Evolutionary conservation across 2,329 filamentous ascomycete genomes (phyloP).

Genomic region (Lasiodiplodia citricola): DNA sequence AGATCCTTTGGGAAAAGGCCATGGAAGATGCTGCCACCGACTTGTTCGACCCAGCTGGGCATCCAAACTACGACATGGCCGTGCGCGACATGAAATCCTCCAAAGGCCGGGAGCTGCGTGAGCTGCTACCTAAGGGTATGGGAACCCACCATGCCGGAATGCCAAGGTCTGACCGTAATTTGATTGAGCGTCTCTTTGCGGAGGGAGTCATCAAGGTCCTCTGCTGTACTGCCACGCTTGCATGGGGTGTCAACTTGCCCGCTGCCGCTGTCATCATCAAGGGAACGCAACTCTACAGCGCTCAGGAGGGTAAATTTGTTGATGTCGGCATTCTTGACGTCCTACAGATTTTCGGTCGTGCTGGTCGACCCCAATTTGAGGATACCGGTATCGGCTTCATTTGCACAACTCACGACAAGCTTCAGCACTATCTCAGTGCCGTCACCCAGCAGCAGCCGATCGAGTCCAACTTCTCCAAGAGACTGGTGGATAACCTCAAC

Average conservation of each 20-base stretch:
- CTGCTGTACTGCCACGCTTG: slow-evolving; percentile 96
- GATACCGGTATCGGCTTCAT: slow-evolving; percentile 98
- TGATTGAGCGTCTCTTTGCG: slow-evolving; percentile 91
- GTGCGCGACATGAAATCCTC: slow-evolving; percentile 84
- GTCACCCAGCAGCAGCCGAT: slow-evolving; percentile 97
- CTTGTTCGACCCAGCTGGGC: slow-evolving; percentile 79
- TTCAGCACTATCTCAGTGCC: slow-evolving; percentile 87
- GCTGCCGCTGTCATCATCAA: slow-evolving; percentile 98
- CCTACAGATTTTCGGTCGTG: slow-evolving; percentile 96
- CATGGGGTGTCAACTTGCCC: slow-evolving; percentile 98
- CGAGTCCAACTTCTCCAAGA: slow-evolving; percentile 92
- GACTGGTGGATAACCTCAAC: slow-evolving; percentile 95
- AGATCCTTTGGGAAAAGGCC: slow-evolving; percentile 85
- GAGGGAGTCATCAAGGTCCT: slow-evolving; percentile 95
- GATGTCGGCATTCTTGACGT: slow-evolving; percentile 97
- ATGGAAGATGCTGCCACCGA: slow-evolving; percentile 78
- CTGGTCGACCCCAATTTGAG: slow-evolving; percentile 95
- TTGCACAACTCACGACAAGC: slow-evolving; percentile 91
- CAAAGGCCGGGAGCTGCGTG: slow-evolving; percentile 83
- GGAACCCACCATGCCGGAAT: slow-evolving; percentile 97
- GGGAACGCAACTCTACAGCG: slow-evolving; percentile 94
- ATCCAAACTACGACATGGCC: slow-evolving; percentile 80
- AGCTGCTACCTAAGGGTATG: slow-evolving; percentile 87
- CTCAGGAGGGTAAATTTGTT: slow-evolving; percentile 94
- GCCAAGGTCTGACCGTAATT: slow-evolving; percentile 88